Base-by-base conservation (phyloP, 2,329 filamentous ascomycete genomes). In the Corynespora cassiicola region DNA sequence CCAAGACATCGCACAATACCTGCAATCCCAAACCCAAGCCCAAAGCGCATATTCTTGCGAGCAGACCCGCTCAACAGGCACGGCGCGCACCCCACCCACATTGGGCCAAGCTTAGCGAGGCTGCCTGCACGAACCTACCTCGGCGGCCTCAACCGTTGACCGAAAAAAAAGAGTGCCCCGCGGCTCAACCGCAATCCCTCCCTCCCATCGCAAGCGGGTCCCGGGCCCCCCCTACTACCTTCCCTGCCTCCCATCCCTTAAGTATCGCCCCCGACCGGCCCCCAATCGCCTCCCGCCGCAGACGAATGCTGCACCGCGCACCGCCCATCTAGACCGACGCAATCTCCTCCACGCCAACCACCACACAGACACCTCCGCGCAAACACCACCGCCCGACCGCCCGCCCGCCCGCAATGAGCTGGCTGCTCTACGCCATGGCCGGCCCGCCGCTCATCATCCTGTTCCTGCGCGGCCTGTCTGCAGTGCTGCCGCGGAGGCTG, bases 381-480 rank as follows among this genome's bases (percentile, higher is more conserved):
- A 31, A n/a, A 17, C 12, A 14, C 30, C 31, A 14, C 31, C 16
- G 10, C 19, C 25, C 18, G 20, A 14, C 6, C 15, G n/a, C n/a
- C n/a, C n/a, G n/a, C n/a, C n/a, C n/a, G 24, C 44, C 43, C 44
- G 39, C 48, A 36, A 68, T 68, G 63, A 47, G 50, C 55, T 62
- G 53, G 55, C 59, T 64, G 27, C 39, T 56, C 47, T 63, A 61
- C 52, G 45, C 57, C 44, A 49, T 56, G 44, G 55, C 56, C 50
- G 35, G 38, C 21, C 59, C 61, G 12, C 39, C 58, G 19, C 42
- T 54, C 16, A 38, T 64, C 41, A 47, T 61, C 39, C 40, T 66
- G 31, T 44, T 58, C 39, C 61, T 68, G 31, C 59, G 54, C 43
- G 34, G 47, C 31, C 30, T 66, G 28, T 50, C 62, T 16, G 24